These are phyloP conservation scores for Waltiozyma sp. DNA, from an alignment of 1,139 yeast genomes.

Conservation along the genomic window DNA sequence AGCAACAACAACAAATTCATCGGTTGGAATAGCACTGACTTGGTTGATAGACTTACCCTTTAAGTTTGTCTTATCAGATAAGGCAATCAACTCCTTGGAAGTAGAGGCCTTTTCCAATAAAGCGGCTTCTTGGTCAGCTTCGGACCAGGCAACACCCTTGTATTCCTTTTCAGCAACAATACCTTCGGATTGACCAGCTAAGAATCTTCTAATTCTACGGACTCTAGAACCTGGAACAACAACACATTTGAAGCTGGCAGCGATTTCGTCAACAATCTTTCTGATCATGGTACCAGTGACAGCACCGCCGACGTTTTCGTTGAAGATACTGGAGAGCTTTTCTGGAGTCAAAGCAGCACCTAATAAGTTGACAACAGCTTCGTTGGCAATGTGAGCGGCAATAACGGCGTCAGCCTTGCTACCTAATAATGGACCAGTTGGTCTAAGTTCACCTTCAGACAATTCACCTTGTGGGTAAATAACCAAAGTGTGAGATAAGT, in stretches of 20 bases:
- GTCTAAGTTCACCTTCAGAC: constrained; percentile 28
- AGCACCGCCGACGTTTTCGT: constrained; percentile 18
- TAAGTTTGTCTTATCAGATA: constrained; percentile 21
- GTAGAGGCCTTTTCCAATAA: constrained; percentile 33
- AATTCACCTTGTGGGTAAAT: constrained; percentile 55
- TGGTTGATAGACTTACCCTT: constrained; percentile 24
- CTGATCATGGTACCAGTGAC: constrained; percentile 66
- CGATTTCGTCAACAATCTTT: constrained; percentile 68
- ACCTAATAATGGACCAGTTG: constrained; percentile 74
- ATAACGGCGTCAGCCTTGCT: constrained; percentile 79
- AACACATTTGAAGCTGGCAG: constrained; percentile 66
- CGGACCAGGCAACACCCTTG: constrained; percentile 90
- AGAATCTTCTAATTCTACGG: constrained; percentile 81
- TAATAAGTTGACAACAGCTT: constrained; percentile 64
- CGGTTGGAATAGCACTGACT: constrained; percentile 53
- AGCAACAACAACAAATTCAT: constrained; percentile 57
- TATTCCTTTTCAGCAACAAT: constrained; percentile 85
- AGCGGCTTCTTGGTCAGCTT: constrained; percentile 62
- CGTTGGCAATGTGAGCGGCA: constrained; percentile 83
- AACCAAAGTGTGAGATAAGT: constrained; percentile 76
- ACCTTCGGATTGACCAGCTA: constrained; percentile 92
- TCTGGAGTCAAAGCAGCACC: constrained; percentile 70
- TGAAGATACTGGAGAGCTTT: constrained; percentile 40
- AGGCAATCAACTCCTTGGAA: constrained; percentile 30
- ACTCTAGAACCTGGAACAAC: constrained; percentile 90